Evolutionary conservation across 108 stramenopile genomes (phyloP), one percentile per base, ranked within the genome.

Genomic region (Cyclostephanos tholiformis): DNA sequence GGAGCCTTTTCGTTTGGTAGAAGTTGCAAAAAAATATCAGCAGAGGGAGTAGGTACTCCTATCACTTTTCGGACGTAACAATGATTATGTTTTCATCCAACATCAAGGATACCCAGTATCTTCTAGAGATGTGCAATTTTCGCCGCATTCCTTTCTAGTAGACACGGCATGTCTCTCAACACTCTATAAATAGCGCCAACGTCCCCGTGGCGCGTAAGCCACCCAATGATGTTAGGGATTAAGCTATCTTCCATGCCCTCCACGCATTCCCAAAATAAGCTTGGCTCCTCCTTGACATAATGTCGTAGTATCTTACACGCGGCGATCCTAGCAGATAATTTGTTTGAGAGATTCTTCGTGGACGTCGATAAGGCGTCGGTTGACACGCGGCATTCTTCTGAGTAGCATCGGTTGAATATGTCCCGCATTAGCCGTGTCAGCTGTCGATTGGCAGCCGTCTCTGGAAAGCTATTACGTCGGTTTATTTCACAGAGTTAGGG

Each of bases 291-390:
- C 20, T 71, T 77, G 38, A 71, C 56, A 35, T 52, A 71, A 71
- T 77, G 70, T 32, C 69, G 69, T 4, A 77, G 35, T 44, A 77
- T 71, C 46, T 77, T 77, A 30, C 76, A 22, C 29, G 69, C 48
- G 27, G 76, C 76, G 6, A 66, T 44, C 30, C 48, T 66, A 50
- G 62, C 64, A 22, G 61, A 38, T 11, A 39, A 22, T 49, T 61
- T 58, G 19, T 57, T 57, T 46, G 60, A 48, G 38, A 14, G 16
- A 12, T 26, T n/a, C 5, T 32, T 63, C 20, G 23, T 19, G 41
- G 22, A 0, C 3, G 26, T 2, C 46, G 32, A 36, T 36, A 22
- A 23, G 23, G 62, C n/a, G 0, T 30, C 44, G 38, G 26, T 51
- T 17, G 46, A 49, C 13, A 53, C 23, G 22, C 48, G 27, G n/a